Evolutionary conservation across 345 rosid genomes (phyloP), one percentile per base, ranked within the genome.

Genomic region (Eutrema japonicum): DNA sequence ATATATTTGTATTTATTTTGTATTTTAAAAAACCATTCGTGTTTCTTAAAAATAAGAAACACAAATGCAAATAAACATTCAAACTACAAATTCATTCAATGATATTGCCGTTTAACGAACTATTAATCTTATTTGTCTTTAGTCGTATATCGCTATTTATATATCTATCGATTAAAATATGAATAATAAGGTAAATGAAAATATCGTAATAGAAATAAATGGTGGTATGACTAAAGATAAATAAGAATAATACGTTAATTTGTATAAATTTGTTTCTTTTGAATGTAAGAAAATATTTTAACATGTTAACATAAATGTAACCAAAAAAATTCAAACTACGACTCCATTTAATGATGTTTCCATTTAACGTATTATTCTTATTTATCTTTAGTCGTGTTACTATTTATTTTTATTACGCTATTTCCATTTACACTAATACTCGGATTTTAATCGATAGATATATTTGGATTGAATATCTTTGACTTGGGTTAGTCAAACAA

Each of bases 401-500:
- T 56, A 18, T 43, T 55, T 54, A 27, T 27, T 71, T 37, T 8
- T 3, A 32, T 29, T 59, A 59, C 9, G 6, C 8, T n/a, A 16
- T 37, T 38, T 38, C 26, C 14, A 47, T 38, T 7, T 71, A 29
- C 7, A 10, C 14, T 71, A 10, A 13, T 50, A 16, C 30, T 71
- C 16, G 1, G n/a, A 40, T 60, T 27, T 43, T 10, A 32, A 30
- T 16, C 6, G 5, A 22, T 35, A 7, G 16, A 37, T 7, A 43
- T 5, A 33, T 72, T 42, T 53, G 10, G 11, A 72, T 63, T 10
- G 4, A 32, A 43, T 8, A 64, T 64, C 57, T 45, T 54, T 73
- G 77, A 54, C 49, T 46, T 10, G 10, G 35, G 11, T 14, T 54
- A 37, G 71, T 73, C 64, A 73, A 73, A 54, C 3, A n/a, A 13